Conservation (phyloP, 2,329 filamentous ascomycete genomes). For the Biscogniauxia sp. region DNA sequence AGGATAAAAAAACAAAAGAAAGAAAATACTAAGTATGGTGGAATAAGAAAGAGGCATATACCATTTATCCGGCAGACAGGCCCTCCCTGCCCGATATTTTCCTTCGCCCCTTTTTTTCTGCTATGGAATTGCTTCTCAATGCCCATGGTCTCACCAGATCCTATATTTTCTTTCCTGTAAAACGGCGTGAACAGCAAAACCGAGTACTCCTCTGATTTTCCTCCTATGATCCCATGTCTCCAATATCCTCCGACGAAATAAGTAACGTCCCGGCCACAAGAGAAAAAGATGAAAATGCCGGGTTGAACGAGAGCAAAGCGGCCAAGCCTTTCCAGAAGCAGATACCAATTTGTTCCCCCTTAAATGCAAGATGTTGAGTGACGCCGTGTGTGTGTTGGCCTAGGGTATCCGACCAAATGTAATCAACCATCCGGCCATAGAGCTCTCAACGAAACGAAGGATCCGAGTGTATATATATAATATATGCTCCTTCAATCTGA, state of each 20-base stretch:
- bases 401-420: slow-evolving; percentile 18
- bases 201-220: slow-evolving; percentile 22
- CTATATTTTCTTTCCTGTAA: slow-evolving; percentile 5
- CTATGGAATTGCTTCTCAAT: slow-evolving; percentile 8
- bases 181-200: slow-evolving; percentile 9
- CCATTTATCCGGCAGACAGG: not conserved
- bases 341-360: slow-evolving; percentile 9
- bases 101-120: slow-evolving; percentile 1
- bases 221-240: slow-evolving; percentile 11
- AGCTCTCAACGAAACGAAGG: slow-evolving; percentile 21
- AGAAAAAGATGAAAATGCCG: slow-evolving; percentile 9
- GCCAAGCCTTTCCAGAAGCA: slow-evolving; percentile 12
- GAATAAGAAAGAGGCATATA: not conserved
- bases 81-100: slow-evolving; percentile 1
- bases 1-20: slow-evolving; percentile 4
- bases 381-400: slow-evolving; percentile 10
- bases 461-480: slow-evolving; percentile 21
- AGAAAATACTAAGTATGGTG: slow-evolving; percentile 3
- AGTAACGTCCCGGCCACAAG: slow-evolving; percentile 6
- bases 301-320: slow-evolving; percentile 20
- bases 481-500: slow-evolving; percentile 12
- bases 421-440: slow-evolving; percentile 20
- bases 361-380: slow-evolving; percentile 22
- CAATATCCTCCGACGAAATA: slow-evolving; percentile 13
- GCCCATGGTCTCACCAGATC: slow-evolving; percentile 9